phyloP scores from a whole-genome alignment of 495 filamentous ascomycete genomes.

The Parachaetomium inaequale region DNA sequence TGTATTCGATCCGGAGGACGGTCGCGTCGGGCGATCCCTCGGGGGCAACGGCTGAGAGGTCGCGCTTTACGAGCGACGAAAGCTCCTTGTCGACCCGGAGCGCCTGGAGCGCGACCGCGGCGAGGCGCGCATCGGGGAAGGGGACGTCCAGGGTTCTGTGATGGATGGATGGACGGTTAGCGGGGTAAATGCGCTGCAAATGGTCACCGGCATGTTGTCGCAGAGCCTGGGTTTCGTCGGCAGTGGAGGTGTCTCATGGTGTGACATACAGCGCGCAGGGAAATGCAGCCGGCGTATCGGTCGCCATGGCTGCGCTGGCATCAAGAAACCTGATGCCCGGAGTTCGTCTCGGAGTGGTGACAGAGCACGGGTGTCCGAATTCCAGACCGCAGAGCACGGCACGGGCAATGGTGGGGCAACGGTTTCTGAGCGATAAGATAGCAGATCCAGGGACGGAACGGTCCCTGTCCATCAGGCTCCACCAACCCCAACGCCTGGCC shows the following conservation, averaged over 20 bases:
- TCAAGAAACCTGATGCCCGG: not conserved
- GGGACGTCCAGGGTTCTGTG: conserved; percentile 74
- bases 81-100: conserved; percentile 86
- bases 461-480: conserved; percentile 3
- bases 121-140: conserved; percentile 77
- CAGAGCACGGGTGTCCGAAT: conserved; percentile 12
- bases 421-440: conserved; percentile 10
- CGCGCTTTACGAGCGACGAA: conserved; percentile 73
- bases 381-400: no score
- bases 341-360: conserved; percentile 11
- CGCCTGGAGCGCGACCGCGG: conserved; percentile 68
- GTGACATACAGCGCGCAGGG: conserved; percentile 19
- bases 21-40: conserved; percentile 41
- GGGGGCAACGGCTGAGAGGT: conserved; percentile 48
- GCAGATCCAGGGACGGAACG: not conserved
- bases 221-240: no score
- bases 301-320: conserved; percentile 17
- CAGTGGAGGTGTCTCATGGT: conserved; percentile 17
- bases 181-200: not conserved
- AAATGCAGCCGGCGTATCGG: conserved; percentile 3
- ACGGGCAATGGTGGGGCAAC: conserved; percentile 12
- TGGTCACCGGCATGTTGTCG: not conserved
- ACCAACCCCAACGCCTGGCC: not conserved
- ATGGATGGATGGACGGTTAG: not conserved
- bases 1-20: conserved; percentile 72